A percentile compares a stretch with the other conserved stretches of the same genome.
Evolutionary conservation across 495 filamentous ascomycete species (phyloP).

Genomic region (Podospora fimiseda): DNA sequence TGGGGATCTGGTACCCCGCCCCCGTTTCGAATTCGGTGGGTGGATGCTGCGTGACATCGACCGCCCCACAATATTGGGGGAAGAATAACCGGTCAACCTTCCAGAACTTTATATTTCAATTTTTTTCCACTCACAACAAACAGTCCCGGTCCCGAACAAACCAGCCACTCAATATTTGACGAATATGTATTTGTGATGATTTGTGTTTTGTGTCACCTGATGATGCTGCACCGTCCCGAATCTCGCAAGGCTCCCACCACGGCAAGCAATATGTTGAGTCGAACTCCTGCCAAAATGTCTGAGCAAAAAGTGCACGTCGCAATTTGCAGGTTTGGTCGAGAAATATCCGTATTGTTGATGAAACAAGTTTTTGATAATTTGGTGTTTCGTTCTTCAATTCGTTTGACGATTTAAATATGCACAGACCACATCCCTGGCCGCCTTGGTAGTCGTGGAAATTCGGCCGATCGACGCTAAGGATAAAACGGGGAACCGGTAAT

Average conservation of each 20-base stretch:
- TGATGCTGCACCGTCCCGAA: not conserved
- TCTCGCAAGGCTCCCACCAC: not conserved
- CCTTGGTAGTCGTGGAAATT: no score
- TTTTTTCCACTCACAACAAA: not conserved
- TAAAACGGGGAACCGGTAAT: not conserved
- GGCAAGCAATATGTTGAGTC: no score
- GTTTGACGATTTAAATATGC: not conserved
- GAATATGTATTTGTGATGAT: not conserved
- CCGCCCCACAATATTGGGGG: not conserved
- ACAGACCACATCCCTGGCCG: not conserved
- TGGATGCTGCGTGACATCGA: conserved; percentile 12
- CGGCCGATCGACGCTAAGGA: conserved; percentile 2
- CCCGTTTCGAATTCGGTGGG: conserved; percentile 17
- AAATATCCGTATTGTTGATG: no score
- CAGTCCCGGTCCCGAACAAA: not conserved
- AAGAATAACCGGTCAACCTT: not conserved
- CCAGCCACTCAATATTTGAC: not conserved
- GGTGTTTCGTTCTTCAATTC: no score
- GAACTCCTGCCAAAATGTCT: no score
- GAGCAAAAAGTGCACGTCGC: no score
- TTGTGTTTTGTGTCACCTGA: not conserved
- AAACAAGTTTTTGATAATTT: no score
- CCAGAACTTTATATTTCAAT: not conserved
- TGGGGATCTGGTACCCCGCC: conserved; percentile 10
- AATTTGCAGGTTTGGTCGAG: no score